Evolutionary conservation across 495 filamentous ascomycete genomes (phyloP).

Genomic region (Hyaloscypha variabilis): DNA sequence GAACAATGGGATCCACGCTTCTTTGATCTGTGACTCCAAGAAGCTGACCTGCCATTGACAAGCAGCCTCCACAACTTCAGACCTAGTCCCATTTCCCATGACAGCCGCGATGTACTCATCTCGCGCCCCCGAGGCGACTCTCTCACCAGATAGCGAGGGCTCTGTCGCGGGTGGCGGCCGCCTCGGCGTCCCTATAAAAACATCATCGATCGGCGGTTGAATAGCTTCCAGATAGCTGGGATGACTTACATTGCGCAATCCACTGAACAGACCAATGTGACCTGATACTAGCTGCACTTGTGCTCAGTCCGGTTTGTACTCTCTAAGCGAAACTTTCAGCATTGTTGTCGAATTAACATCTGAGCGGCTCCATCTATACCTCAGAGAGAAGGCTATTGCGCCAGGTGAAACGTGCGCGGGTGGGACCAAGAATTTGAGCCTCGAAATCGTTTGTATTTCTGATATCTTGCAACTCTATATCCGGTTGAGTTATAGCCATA

Average conservation of each 20-base stretch:
- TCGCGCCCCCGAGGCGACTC: not conserved
- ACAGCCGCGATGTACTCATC: not conserved
- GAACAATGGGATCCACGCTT: conserved; percentile 15
- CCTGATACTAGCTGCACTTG: conserved; percentile 6
- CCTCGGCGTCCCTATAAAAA: conserved; percentile 5
- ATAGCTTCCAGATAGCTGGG: not conserved
- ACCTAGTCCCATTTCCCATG: not conserved
- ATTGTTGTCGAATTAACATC: not conserved
- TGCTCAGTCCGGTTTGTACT: not conserved
- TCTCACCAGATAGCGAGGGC: not conserved
- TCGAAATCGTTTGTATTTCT: conserved; percentile 2
- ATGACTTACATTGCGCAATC: conserved; percentile 9
- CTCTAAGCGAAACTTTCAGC: conserved; percentile 9
- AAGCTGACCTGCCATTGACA: conserved; percentile 9
- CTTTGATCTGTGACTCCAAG: conserved; percentile 12
- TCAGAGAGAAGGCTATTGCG: not conserved
- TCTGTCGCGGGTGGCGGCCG: not conserved
- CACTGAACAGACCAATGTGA: conserved; percentile 19
- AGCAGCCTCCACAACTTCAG: conserved; percentile 6
- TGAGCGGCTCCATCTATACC: conserved; percentile 4
- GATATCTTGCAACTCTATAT: conserved; percentile 9
- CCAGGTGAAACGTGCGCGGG: not conserved
- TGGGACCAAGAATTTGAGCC: not conserved
- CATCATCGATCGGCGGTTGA: not conserved
- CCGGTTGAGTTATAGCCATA: not conserved